Conservation (phyloP, 169 alveolate species). For the Amoebophrya sp. region DNA sequence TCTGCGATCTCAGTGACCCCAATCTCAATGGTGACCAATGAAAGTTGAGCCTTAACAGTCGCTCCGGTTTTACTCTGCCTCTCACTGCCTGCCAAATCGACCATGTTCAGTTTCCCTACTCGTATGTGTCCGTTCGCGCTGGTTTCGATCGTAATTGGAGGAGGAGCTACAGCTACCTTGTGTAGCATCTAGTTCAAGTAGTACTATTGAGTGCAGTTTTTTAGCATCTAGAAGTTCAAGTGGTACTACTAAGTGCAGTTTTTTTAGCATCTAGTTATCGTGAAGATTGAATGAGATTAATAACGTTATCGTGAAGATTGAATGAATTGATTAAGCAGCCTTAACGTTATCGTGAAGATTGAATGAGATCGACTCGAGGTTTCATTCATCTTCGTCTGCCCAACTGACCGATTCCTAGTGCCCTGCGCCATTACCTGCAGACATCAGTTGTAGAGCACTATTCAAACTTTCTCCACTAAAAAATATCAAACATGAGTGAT, state of each 20-base stretch:
- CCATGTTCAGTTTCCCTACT: slow-evolving; percentile 81
- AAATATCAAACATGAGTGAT: too few species aligned
- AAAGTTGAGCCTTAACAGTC: too few species aligned
- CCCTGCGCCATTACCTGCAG: slow-evolving; percentile 35
- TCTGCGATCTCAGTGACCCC: too few species aligned
- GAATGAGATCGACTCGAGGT: slow-evolving; percentile 72
- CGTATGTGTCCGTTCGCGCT: slow-evolving; percentile 43
- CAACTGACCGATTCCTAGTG: slow-evolving; percentile 60
- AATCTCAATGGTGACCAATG: too few species aligned
- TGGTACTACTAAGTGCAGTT: slow-evolving; percentile 57
- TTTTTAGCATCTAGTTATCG: slow-evolving; percentile 67
- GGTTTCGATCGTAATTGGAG: not conserved
- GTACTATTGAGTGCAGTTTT: too few species aligned
- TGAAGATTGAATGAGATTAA: slow-evolving; percentile 85
- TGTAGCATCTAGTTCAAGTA: too few species aligned
- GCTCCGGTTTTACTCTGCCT: slow-evolving; percentile 62
- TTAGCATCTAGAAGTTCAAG: too few species aligned
- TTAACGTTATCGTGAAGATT: slow-evolving; percentile 69
- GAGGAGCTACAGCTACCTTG: too few species aligned
- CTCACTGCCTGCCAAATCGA: slow-evolving; percentile 85
- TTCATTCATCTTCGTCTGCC: slow-evolving; percentile 69
- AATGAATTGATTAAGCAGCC: too few species aligned
- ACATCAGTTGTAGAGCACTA: too few species aligned
- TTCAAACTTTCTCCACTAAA: too few species aligned
- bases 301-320: too few species aligned